Evolutionary conservation across 495 filamentous ascomycete genomes (phyloP).

Genomic region (Usnea hakonensis): DNA sequence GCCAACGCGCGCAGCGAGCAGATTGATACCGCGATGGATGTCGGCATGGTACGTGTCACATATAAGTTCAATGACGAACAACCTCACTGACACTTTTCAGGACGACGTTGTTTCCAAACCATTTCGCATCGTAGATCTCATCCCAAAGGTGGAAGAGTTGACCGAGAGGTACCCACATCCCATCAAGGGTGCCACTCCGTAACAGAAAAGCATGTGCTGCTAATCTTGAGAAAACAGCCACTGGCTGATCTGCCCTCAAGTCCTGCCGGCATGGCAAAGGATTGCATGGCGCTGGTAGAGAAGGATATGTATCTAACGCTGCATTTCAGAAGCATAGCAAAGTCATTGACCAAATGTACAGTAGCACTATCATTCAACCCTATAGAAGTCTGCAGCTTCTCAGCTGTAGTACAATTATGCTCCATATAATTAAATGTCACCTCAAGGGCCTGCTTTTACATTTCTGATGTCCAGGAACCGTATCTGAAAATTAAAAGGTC

Average conservation of each 20-base stretch:
- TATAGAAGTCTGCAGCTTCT: not conserved
- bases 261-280: not conserved
- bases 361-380: not conserved
- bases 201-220: not conserved
- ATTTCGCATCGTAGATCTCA: constrained; percentile 62
- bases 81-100: constrained; percentile 31
- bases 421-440: not conserved
- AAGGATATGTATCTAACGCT: not conserved
- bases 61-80: not conserved
- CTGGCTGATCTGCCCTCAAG: not conserved
- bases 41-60: constrained; percentile 54
- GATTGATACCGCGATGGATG: constrained; percentile 53
- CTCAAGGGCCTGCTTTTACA: too few species aligned
- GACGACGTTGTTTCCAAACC: constrained; percentile 78
- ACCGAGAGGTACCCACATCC: constrained; percentile 7
- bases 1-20: constrained; percentile 67
- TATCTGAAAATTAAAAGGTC: too few species aligned
- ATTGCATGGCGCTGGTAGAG: constrained; percentile 4
- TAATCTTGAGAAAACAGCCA: not conserved
- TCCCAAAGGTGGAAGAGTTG: constrained; percentile 50
- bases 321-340: not conserved
- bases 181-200: not conserved
- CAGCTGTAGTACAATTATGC: not conserved
- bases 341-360: not conserved
- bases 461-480: too few species aligned